Evolutionary conservation across 208 protist genomes (phyloP).

Genomic region (Baffinella frigidus): DNA sequence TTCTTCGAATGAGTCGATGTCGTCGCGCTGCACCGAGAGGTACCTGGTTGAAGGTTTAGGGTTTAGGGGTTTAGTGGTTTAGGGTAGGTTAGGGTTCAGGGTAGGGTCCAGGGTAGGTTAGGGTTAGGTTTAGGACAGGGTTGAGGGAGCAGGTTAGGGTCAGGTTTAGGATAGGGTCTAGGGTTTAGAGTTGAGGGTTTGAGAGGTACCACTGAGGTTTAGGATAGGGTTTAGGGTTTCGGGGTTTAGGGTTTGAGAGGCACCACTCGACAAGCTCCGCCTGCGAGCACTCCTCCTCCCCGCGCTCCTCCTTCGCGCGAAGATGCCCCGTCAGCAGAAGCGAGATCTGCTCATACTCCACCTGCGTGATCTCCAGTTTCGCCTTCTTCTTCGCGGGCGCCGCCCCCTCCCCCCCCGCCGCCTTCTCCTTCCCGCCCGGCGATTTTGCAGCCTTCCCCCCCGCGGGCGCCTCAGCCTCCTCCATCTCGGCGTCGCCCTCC

Average conservation of each 20-base stretch:
- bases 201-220: not conserved
- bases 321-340: not conserved
- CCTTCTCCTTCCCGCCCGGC: not conserved
- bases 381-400: not conserved
- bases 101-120: no score
- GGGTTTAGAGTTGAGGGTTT: not conserved
- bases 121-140: no score
- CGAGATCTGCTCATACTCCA: not conserved
- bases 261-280: not conserved
- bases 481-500: not conserved
- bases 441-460: not conserved
- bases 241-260: not conserved
- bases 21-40: not conserved
- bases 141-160: no score
- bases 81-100: no score
- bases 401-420: not conserved
- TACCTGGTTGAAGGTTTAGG: not conserved
- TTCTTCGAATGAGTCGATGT: not conserved
- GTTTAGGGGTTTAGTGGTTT: not conserved
- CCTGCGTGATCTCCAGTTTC: not conserved
- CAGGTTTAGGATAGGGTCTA: no score
- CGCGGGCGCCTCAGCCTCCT: not conserved
- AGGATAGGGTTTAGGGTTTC: no score
- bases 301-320: not conserved
- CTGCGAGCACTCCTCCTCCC: not conserved